Evolutionary conservation across 2,329 filamentous ascomycete species (phyloP).

Genomic region (Cladobotryum mycophilum): DNA sequence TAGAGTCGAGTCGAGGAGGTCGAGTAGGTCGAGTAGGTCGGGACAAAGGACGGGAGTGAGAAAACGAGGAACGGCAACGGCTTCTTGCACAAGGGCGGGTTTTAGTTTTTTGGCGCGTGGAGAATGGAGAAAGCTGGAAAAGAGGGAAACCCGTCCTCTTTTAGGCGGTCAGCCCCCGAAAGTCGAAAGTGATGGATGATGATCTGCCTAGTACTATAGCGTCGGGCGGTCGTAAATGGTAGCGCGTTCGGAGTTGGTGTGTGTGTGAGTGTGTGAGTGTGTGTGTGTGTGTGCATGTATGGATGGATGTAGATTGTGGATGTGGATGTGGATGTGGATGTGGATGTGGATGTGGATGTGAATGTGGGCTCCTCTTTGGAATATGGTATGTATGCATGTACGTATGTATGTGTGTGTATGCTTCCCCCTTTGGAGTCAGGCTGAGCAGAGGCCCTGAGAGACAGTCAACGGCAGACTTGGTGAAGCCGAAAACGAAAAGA

Average conservation of each 20-base stretch:
- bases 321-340: no score
- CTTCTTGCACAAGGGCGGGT: conserved; percentile 5
- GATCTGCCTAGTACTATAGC: conserved; percentile 10
- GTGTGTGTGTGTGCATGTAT: no score
- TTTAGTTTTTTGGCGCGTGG: neutral
- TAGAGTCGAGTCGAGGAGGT: neutral
- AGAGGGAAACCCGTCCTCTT: conserved; percentile 7
- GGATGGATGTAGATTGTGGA: neutral
- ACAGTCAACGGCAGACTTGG: no score
- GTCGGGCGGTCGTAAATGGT: conserved; percentile 9
- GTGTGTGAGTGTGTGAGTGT: neutral
- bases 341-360: no score
- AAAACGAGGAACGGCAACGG: conserved; percentile 3
- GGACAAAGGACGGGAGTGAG: neutral
- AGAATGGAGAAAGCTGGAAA: neutral
- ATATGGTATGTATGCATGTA: no score
- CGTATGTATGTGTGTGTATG: no score
- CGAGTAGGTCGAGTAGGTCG: neutral
- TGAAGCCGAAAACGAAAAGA: no score
- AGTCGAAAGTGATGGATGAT: conserved; percentile 12
- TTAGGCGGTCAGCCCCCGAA: conserved; percentile 12
- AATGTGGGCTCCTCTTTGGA: no score
- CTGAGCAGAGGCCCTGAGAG: no score
- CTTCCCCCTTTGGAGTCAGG: no score
- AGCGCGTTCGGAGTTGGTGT: conserved; percentile 1